Evolutionary conservation across 306 rosid species (phyloP), one percentile per base, ranked within the genome.

Genomic region (Prunus mume): DNA sequence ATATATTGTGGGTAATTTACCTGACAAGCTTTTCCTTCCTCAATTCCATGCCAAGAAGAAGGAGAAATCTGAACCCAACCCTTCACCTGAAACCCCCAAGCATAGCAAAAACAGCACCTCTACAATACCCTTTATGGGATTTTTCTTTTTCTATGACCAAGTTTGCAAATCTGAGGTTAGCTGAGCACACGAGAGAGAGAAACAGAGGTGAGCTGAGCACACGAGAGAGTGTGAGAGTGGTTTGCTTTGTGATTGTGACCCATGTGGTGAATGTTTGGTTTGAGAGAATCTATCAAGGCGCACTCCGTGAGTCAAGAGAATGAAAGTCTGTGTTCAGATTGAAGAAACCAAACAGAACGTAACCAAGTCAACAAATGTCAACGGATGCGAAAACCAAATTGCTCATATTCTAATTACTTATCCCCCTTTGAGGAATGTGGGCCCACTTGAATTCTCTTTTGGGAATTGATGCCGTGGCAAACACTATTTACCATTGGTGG

Each of bases 11-110:
- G 65, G 74, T 20, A 9, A 27, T 45, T 85, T 72, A 90, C 96
- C 96, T 88, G 58, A 92, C 96, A 78, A 92, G 91, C 85, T 85
- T 92, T 27, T 85, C 96, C 82, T 84, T 88, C 86, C 83, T 92
- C 66, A 87, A 73, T 19, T 86, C 93, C 97, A 92, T 92, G 73
- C 57, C 65, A 61, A 79, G 51, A 18, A 58, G 68, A 46, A 51
- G 60, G 62, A 20, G 55, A 58, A 63, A 65, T 65, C 43, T 50
- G 68, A 72, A 83, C 61, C 75, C 20, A 82, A 58, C 65, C 61
- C 80, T 50, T 63, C 68, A 38, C 27, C 51, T 75, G 86, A 78
- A 80, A 77, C 73, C 87, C 90, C 81, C 65, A 65, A 6, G 43
- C 80, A 75, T 69, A 46, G 13, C 69, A 12, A n/a, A 57, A 57